Base-by-base conservation (phyloP, 1,284 basidiomycete genomes). In the Ceratobasidium sp. region DNA sequence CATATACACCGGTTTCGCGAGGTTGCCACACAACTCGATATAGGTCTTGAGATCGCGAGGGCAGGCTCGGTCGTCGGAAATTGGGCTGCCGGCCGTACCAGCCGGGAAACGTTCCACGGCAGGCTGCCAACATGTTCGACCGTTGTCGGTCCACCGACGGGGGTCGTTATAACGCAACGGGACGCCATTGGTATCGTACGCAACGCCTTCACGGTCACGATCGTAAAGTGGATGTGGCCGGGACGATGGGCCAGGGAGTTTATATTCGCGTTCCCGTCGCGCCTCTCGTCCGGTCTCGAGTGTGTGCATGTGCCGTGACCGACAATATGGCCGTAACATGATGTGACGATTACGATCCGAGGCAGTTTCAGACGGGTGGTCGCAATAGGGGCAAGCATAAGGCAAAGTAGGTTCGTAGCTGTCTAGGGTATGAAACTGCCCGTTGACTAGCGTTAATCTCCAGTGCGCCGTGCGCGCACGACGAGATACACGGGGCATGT, bases 91-190 rank as follows among this genome's bases (percentile, higher is more conserved):
- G 1, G 62, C 73, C 0, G 62, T 43, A 8, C 52, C 37, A n/a
- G 49, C 5, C 19, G 62, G 73, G 29, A 76, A 76, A 0, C 13
- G 6, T 49, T 76, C 49, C 2, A 76, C 52, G n/a, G 7, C 49
- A 1, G 64, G 51, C 7, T n/a, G 13, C 1, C 6, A 8, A 19
- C 66, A 68, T 1, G 66, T 54, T 40, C 51, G 34, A 0, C 66
- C 51, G 1, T 68, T 6, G 32, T 68, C 51, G 4, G 29, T 13
- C 66, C 66, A 68, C 0, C 32, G 51, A 5, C 34, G 64, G 7
- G 19, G 66, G 7, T 54, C 34, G 34, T 68, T 68, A 13, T 54
- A 29, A 0, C 25, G 52, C 2, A 9, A 2, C 11, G n/a, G n/a
- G n/a, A n/a, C n/a, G n/a, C n/a, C n/a, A n/a, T n/a, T n/a, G n/a